These are phyloP conservation scores for Leishmania braziliensis DNA, from an alignment of 208 protist genomes.

Conservation along the genomic window DNA sequence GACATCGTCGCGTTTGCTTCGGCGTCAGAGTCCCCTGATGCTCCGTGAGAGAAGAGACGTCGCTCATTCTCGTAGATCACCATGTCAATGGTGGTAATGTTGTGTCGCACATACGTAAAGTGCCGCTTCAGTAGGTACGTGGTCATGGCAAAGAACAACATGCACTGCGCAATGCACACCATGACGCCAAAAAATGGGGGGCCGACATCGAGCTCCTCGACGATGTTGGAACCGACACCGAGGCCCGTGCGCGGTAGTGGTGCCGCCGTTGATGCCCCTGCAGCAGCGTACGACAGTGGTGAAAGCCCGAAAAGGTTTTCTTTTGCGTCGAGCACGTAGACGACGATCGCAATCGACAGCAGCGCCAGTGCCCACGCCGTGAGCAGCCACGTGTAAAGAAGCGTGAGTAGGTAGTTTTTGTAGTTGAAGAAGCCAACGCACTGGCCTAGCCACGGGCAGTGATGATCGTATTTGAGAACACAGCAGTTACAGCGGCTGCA, in stretches of 20 bases:
- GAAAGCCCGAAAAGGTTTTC: not conserved
- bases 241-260: conserved; percentile 16
- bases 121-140: conserved; percentile 67
- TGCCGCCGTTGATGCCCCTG: not conserved
- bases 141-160: conserved; percentile 81
- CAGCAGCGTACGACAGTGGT: not conserved
- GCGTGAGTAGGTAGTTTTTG: conserved; percentile 86
- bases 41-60: conserved; percentile 9
- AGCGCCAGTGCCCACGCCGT: conserved; percentile 67
- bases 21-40: conserved; percentile 23
- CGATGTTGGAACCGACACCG: conserved; percentile 32
- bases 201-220: conserved; percentile 65
- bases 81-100: conserved; percentile 86
- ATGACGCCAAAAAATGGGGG: conserved; percentile 77
- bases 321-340: conserved; percentile 25
- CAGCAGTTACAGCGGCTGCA: conserved; percentile 90
- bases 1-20: not conserved
- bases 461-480: conserved; percentile 93
- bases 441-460: conserved; percentile 93
- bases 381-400: conserved; percentile 79
- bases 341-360: conserved; percentile 43
- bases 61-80: conserved; percentile 71
- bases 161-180: conserved; percentile 61
- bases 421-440: conserved; percentile 95
- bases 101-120: conserved; percentile 73